These are phyloP conservation scores for Raffaelea deltoideospora DNA, from an alignment of 2,329 filamentous ascomycete genomes.

Conservation along the genomic window DNA sequence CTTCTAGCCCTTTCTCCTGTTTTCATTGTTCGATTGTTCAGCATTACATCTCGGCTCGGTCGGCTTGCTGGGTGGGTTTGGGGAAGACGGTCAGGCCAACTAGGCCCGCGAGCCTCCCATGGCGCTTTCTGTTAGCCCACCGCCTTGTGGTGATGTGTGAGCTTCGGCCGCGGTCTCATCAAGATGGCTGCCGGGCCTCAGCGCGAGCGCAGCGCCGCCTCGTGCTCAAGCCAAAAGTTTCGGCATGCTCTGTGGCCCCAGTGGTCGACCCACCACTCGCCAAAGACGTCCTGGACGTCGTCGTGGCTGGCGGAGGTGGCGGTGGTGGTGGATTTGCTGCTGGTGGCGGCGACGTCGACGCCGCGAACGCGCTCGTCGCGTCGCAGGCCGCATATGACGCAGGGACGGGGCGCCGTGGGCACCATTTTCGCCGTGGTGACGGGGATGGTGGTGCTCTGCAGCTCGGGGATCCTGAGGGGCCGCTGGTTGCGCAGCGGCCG, in stretches of 20 bases:
- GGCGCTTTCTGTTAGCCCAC: too few relatives aligned
- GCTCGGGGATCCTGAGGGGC: slow-evolving; percentile 47
- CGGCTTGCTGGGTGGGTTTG: too few relatives aligned
- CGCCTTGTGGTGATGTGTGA: not conserved
- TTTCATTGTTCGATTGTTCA: too few relatives aligned
- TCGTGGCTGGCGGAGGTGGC: too few relatives aligned
- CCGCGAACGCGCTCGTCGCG: slow-evolving; percentile 68
- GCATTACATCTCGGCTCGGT: too few relatives aligned
- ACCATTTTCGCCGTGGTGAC: slow-evolving; percentile 59
- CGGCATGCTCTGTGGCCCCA: slow-evolving; percentile 70
- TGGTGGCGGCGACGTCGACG: slow-evolving; percentile 51
- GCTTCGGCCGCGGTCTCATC: not conserved
- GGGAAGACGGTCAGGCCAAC: too few relatives aligned
- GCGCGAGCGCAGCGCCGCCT: slow-evolving; percentile 41
- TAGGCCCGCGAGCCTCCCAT: too few relatives aligned
- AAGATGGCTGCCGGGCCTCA: not conserved
- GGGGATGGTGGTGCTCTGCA: slow-evolving; percentile 46
- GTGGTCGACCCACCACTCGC: slow-evolving; percentile 91
- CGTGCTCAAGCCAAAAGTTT: slow-evolving; percentile 74
- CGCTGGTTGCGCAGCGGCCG: slow-evolving; percentile 7
- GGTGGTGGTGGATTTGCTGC: too few relatives aligned
- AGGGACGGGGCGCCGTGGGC: slow-evolving; percentile 57
- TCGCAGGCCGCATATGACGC: slow-evolving; percentile 76
- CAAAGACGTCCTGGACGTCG: slow-evolving; percentile 80
- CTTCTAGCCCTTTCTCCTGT: too few relatives aligned